Base-by-base conservation (phyloP, 208 protist species). In the Wallacemonas sp. region DNA sequence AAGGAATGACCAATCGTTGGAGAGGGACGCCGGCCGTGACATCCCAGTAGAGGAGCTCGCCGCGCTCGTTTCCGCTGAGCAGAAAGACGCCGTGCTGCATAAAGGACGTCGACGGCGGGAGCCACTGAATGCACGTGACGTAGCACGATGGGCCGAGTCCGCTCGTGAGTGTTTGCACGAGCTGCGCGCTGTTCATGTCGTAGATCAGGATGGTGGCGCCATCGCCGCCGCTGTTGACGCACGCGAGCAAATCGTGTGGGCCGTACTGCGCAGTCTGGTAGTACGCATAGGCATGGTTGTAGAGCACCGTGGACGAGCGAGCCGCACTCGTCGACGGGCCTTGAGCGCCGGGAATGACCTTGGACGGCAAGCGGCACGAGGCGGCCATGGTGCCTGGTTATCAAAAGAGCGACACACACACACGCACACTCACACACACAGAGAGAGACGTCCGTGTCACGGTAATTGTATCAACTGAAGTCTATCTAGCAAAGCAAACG, bases 181-280 rank as follows among this genome's bases (percentile, higher is more conserved):
- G 77, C 57, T 86, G 84, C 72, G 79, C 76, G 59, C 84, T 92
- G 65, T 87, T 89, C 79, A 91, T 83, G 65, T 92, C 85, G 54
- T 81, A 82, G 16, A 95, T 63, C 46, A 87, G 81, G 22, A 95
- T 81, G 29, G 82, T 72, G 31, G 77, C 72, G 20, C 82, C 81
- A 41, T 57, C 68, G 18, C 76, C 76, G 1, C 61, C 70, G 38
- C 77, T 88, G 44, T 79, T 82, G 39, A 64, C 65, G 63, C 81
- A 89, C 8, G 85, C 89, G 14, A 94, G 64, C 11, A 94, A 65
- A 46, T 91, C 79, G 57, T 94, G 82, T 26, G 61, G 72, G 16
- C 89, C 85, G 49, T 87, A 91, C 52, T 83, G 77, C 44, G 84
- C 83, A n/a, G 68, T 73, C 44, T 94, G 77, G 42, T 74, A 61